Evolutionary conservation across 2,329 filamentous ascomycete species (phyloP), one percentile per base, ranked within the genome.

Genomic region (Phyllosticta citriasiana): DNA sequence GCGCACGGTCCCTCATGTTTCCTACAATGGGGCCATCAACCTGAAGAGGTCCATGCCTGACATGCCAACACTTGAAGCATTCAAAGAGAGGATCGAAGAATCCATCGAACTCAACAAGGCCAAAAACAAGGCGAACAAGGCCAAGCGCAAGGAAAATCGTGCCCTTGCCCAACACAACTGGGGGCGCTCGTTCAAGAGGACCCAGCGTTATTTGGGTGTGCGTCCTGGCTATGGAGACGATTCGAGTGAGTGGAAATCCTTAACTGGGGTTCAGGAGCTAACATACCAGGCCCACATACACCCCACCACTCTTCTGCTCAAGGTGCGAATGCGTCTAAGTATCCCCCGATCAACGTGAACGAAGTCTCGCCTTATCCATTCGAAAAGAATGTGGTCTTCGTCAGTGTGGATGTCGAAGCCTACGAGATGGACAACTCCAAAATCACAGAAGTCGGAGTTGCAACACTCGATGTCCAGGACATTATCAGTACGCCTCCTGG

Each of bases 401-500:
- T 96, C 62, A 85, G 83, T 64, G 79, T 97, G 53, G 94, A 99
- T 67, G 78, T 94, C 33, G 94, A 99, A 73, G 85, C 87, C 1
- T 89, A 86, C 62, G 94, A 99, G 72, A 74, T 76, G 24, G 78
- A 83, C 53, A 82, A 84, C 12, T 77, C 80, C 35, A 77, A 83
- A 12, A 81, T 97, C 62, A 96, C 92, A 0, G 94, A 99, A 72
- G 80, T 99, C 50, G 94, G 94, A 0, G 79, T 99, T 51, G 87
- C 90, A 1, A 86, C 87, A 2, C 78, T 97, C 0, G 91, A 97
- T 70, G 91, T 88, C 0, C 71, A 76, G 22, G 79, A 84, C 57
- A 72, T 91, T 24, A 67, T 74, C 1, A 75, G 72, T 7, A 64
- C 85, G 0, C 68, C 82, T 0, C 88, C 89, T 2, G 89, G 89